A percentile compares a stretch with the other conserved stretches of the same genome.
These are phyloP conservation scores for Sporothrix globosa DNA, from an alignment of 2,329 filamentous ascomycete species.

Conservation along the genomic window DNA sequence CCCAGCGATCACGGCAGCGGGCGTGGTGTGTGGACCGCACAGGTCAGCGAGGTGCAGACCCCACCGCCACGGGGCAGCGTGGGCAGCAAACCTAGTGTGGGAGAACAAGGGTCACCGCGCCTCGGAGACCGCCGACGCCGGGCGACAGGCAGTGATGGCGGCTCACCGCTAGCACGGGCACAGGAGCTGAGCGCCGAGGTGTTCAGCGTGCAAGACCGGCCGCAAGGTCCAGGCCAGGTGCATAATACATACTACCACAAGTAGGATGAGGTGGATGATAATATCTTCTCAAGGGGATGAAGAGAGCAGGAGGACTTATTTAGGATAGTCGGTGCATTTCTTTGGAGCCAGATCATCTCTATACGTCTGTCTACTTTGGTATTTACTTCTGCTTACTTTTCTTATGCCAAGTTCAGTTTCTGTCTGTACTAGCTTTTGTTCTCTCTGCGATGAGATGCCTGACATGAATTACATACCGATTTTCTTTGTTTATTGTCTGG, in stretches of 20 bases:
- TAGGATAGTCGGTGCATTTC: background rate
- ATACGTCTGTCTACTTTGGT: background rate
- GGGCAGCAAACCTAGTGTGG: background rate
- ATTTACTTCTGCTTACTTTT: background rate
- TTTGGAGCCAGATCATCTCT: background rate
- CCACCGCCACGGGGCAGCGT: slow-evolving; percentile 28
- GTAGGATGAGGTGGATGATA: background rate
- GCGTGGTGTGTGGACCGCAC: slow-evolving; percentile 42
- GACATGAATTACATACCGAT: too few relatives aligned
- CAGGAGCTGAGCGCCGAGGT: slow-evolving; percentile 32
- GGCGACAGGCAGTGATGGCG: slow-evolving; percentile 26
- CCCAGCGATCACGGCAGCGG: slow-evolving; percentile 30
- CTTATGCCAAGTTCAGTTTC: background rate
- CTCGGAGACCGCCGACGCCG: background rate
- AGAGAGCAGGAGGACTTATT: background rate
- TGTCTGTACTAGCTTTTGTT: too few relatives aligned
- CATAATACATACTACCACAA: slow-evolving; percentile 35
- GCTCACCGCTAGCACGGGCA: background rate
- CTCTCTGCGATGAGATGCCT: too few relatives aligned
- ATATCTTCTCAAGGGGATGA: background rate
- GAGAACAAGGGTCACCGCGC: background rate
- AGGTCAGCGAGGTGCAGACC: slow-evolving; percentile 43
- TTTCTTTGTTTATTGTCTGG: too few relatives aligned
- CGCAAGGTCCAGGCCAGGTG: background rate
- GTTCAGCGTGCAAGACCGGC: background rate